These are phyloP conservation scores for Ampelomyces quisqualis DNA, from an alignment of 2,329 filamentous ascomycete species.

Conservation along the genomic window DNA sequence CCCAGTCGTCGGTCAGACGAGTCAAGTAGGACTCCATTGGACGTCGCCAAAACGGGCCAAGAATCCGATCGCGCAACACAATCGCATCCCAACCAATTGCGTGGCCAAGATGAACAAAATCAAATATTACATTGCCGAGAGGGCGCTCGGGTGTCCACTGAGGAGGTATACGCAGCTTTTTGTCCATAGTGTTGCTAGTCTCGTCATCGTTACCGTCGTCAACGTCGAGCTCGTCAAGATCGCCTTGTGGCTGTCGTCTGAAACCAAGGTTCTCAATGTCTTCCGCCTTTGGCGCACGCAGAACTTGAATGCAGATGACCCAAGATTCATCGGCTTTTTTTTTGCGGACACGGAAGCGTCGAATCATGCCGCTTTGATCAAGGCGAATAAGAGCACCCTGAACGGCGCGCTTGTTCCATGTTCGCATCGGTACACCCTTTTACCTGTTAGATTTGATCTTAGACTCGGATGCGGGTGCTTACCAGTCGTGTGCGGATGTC, in stretches of 20 bases:
- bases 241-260: constrained; percentile 23
- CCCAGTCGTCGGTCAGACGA: constrained; percentile 58
- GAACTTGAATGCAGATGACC: constrained; percentile 44
- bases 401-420: constrained; percentile 44
- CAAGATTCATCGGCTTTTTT: constrained; percentile 30
- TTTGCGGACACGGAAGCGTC: constrained; percentile 38
- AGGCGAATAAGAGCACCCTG: constrained; percentile 45
- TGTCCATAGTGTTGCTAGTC: constrained; percentile 17
- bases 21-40: constrained; percentile 56
- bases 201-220: constrained; percentile 37
- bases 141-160: constrained; percentile 58
- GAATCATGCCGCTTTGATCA: constrained; percentile 44
- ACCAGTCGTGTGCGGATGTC: constrained; percentile 55
- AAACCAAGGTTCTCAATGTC: constrained; percentile 39
- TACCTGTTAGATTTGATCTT: constrained; percentile 14
- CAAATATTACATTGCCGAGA: constrained; percentile 55
- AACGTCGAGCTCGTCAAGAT: too few species aligned
- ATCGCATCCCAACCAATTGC: constrained; percentile 52
- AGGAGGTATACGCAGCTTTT: constrained; percentile 45
- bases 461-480: constrained; percentile 16
- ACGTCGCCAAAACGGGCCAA: constrained; percentile 56
- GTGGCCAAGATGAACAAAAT: constrained; percentile 51
- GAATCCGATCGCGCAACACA: constrained; percentile 41
- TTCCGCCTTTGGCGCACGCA: constrained; percentile 42
- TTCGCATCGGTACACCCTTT: constrained; percentile 35